These are phyloP conservation scores for Polysphondylium violaceum DNA, from an alignment of 78 protist species.

Conservation along the genomic window DNA sequence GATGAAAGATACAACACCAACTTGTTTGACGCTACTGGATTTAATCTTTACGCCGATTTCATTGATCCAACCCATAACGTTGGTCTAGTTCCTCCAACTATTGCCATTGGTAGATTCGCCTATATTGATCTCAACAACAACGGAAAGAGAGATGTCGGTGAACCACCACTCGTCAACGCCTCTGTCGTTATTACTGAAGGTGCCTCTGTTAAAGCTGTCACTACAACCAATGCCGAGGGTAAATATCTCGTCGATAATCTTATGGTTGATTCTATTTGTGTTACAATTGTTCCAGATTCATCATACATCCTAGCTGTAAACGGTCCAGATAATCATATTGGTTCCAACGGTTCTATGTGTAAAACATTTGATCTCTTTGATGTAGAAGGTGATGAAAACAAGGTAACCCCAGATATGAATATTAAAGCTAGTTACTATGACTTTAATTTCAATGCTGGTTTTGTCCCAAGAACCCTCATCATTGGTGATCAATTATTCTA, in stretches of 20 bases:
- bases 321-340: not conserved
- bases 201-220: not conserved
- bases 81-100: slow-evolving; percentile 31
- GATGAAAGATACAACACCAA: not conserved
- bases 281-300: not conserved
- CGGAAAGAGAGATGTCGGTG: slow-evolving; percentile 10
- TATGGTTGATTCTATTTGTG: slow-evolving; percentile 1
- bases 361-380: not conserved
- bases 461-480: not conserved
- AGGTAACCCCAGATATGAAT: not conserved
- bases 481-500: slow-evolving; percentile 22
- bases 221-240: slow-evolving; percentile 18
- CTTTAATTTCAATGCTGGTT: slow-evolving; percentile 36
- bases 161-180: not conserved
- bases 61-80: not conserved
- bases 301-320: not conserved
- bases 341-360: not conserved
- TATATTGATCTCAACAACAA: slow-evolving; percentile 9
- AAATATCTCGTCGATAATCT: not conserved
- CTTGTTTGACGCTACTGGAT: not conserved
- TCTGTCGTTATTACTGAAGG: not conserved
- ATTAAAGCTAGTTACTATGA: slow-evolving; percentile 4
- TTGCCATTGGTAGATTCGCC: slow-evolving; percentile 33
- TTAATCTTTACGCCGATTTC: not conserved
- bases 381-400: not conserved